These are phyloP conservation scores for Diaporthe sp. DNA, from an alignment of 2,329 filamentous ascomycete genomes.

Conservation along the genomic window DNA sequence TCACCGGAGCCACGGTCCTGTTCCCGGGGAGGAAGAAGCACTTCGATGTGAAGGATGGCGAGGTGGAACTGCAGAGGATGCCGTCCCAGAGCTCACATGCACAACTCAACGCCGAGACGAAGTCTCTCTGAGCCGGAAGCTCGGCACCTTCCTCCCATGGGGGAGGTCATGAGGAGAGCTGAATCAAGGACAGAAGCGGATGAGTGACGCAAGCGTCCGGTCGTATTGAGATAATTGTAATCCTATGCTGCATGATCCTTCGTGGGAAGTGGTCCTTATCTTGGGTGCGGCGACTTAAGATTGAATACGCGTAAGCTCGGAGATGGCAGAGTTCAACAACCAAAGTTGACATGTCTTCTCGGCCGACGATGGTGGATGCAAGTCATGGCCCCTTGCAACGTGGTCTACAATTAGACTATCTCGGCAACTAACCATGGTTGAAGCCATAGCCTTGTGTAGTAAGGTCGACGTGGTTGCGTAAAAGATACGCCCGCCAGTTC, in stretches of 20 bases:
- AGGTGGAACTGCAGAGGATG: background rate
- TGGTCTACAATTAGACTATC: background rate
- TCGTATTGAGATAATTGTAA: conserved; percentile 16
- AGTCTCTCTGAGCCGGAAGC: conserved; percentile 6
- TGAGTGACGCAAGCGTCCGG: background rate
- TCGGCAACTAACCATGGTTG: background rate
- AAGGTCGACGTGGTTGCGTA: background rate
- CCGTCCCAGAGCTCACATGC: background rate
- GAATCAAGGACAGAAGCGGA: background rate
- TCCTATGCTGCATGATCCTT: conserved; percentile 14
- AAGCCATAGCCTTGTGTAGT: background rate
- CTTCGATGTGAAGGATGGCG: background rate
- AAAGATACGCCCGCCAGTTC: background rate
- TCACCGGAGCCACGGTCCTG: conserved; percentile 33
- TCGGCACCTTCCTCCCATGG: background rate
- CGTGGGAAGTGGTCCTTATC: background rate
- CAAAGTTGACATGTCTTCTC: background rate
- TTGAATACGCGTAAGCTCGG: background rate
- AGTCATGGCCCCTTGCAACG: background rate
- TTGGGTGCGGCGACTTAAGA: background rate
- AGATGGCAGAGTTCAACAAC: background rate
- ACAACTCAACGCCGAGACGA: background rate
- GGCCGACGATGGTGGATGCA: conserved; percentile 3
- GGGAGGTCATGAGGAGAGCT: background rate
- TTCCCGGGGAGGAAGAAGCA: conserved; percentile 15